Percentiles rank a stretch among this genome's conserved stretches.
These are phyloP conservation scores for Hippophae tibetana DNA, from an alignment of 306 rosid genomes.

Conservation along the genomic window DNA sequence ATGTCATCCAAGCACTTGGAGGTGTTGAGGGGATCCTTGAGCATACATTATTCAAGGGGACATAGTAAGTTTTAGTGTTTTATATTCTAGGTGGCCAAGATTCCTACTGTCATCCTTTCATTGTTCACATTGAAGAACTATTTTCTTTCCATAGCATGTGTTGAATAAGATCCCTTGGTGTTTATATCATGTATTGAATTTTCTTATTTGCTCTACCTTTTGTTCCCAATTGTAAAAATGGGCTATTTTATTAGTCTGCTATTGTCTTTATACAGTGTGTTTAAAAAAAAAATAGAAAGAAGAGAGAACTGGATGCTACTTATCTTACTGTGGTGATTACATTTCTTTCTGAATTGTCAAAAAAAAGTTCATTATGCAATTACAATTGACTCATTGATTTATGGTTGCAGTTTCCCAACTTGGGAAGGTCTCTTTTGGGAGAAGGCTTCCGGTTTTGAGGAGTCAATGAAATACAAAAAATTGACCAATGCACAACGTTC, in stretches of 20 bases:
- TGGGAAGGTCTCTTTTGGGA: conserved; percentile 99
- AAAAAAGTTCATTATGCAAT: neutral
- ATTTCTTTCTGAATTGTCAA: neutral
- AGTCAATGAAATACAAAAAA: conserved; percentile 98
- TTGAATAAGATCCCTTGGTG: no score
- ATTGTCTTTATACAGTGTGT: no score
- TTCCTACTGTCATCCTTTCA: neutral
- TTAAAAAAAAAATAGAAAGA: no score
- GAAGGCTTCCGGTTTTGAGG: conserved; percentile 98
- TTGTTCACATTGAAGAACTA: neutral
- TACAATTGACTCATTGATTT: conserved; percentile 17
- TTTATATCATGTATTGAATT: no score
- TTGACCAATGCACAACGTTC: conserved; percentile 99
- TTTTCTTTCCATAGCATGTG: neutral
- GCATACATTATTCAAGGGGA: conserved; percentile 95
- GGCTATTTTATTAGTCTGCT: no score
- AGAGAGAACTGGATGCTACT: no score
- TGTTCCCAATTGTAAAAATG: no score
- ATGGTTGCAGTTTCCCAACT: conserved; percentile 64
- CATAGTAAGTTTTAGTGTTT: conserved; percentile 56
- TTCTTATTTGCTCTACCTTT: no score
- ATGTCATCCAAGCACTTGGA: conserved; percentile 99
- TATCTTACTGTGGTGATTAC: no score
- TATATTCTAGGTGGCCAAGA: neutral
- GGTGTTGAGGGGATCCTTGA: conserved; percentile 99